Base-by-base conservation (phyloP, 768 basidiomycete species). In the Boletus speciosus region DNA sequence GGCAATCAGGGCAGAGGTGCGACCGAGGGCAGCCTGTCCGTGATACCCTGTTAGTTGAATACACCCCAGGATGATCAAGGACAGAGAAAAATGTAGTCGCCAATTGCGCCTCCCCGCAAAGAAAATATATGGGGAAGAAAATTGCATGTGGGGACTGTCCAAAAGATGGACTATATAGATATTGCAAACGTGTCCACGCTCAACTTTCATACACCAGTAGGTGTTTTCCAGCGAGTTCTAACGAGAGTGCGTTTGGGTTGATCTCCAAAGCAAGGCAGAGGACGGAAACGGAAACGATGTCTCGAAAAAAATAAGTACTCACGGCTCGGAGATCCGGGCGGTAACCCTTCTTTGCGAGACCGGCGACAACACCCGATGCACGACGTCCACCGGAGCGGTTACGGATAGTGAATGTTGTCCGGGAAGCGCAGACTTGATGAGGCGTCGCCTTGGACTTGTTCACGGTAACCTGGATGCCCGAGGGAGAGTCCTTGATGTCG, bases 111-210 rank as follows among this genome's bases (percentile, higher is more conserved):
- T 78, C 76, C 67, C 68, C 38, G 39, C 6, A 3, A 35, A 36
- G n/a, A 19, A 46, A 21, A 47, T 2, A 65, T 56, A 65, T 70
- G 70, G 71, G 64, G 69, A 70, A 70, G 57, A 21, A 23, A 51
- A 40, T 40, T 35, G 44, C 38, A 6, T 56, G n/a, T 56, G 58
- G 62, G 39, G 64, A 70, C 58, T 38, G 49, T 61, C 63, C 55
- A 54, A 14, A 52, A 58, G 5, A 47, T 29, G 56, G 66, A 61
- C 64, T 9, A 27, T 2, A 39, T 77, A 62, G 72, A 67, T 93
- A 72, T 93, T 84, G 90, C 90, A 93, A 81, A 88, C 88, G 74
- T 89, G 85, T 93, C 90, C 88, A 93, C 90, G 82, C 90, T 88
- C 88, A 80, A 75, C 88, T 79, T 86, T 91, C 88, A 85, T 85